These are phyloP conservation scores for Epichloe coenophiala DNA, from an alignment of 2,329 filamentous ascomycete species.

Conservation along the genomic window DNA sequence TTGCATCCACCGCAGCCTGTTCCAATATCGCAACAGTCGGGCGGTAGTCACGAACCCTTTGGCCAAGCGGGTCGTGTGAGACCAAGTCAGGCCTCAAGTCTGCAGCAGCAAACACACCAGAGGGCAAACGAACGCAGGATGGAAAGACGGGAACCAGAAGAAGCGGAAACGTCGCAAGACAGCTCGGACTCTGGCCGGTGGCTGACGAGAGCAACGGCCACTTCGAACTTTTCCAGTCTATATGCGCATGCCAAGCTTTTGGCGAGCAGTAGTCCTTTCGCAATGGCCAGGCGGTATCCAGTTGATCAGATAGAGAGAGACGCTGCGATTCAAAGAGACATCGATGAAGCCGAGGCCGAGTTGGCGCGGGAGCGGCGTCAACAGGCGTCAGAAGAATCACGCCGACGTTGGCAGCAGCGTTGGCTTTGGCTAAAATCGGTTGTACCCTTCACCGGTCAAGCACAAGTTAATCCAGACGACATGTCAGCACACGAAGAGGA, in stretches of 20 bases:
- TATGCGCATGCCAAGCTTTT: constrained; percentile 5
- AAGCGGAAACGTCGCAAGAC: constrained; percentile 1
- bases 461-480: neutral
- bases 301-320: constrained; percentile 11
- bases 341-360: constrained; percentile 8
- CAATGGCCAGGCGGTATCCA: constrained; percentile 2
- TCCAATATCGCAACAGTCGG: neutral
- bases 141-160: neutral
- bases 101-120: neutral
- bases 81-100: neutral
- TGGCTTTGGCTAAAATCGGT: constrained; percentile 12
- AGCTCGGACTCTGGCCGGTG: constrained; percentile 5
- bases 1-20: neutral
- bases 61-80: neutral
- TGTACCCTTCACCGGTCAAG: constrained; percentile 1
- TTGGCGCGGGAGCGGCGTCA: constrained; percentile 1
- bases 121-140: neutral
- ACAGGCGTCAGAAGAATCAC: constrained; percentile 1
- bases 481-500: neutral
- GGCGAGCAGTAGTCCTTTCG: constrained; percentile 6
- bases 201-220: constrained; percentile 4
- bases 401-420: constrained; percentile 8
- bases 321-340: constrained; percentile 12
- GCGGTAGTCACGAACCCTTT: neutral
- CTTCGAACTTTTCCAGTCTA: constrained; percentile 4